phyloP scores from a whole-genome alignment of 345 rosid genomes.

The Microthlaspi erraticum region DNA sequence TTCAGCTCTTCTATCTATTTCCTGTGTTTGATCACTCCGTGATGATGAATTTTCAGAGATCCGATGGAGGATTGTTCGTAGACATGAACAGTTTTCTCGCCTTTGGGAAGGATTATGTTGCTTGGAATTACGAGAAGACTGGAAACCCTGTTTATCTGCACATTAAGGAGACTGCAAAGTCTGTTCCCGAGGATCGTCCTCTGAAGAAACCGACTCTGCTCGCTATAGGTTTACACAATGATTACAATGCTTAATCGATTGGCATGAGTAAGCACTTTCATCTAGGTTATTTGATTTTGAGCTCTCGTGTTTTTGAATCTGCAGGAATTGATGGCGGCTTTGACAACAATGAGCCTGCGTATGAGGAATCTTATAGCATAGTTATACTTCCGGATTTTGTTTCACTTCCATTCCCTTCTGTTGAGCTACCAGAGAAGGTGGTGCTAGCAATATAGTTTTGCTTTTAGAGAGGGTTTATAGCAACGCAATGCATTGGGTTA shows the following conservation, averaged over 20 bases:
- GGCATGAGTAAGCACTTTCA: background rate
- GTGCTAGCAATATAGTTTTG: constrained; percentile 42
- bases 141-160: constrained; percentile 91
- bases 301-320: constrained; percentile 14
- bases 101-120: constrained; percentile 83
- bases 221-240: constrained; percentile 72
- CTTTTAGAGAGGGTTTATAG: constrained; percentile 7
- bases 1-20: background rate
- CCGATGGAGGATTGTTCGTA: constrained; percentile 88
- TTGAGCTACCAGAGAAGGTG: constrained; percentile 99
- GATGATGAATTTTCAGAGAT: constrained; percentile 63
- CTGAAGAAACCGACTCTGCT: constrained; percentile 84
- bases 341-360: constrained; percentile 83
- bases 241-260: background rate
- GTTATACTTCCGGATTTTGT: constrained; percentile 79
- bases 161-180: constrained; percentile 74
- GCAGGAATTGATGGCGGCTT: constrained; percentile 95
- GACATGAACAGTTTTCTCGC: constrained; percentile 94
- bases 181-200: constrained; percentile 87
- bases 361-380: constrained; percentile 71
- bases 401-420: constrained; percentile 81
- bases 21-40: constrained; percentile 21
- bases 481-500: constrained; percentile 14
- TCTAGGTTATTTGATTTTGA: constrained; percentile 14
- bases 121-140: constrained; percentile 91